Percentiles rank a stretch among this genome's conserved stretches.
phyloP scores from a whole-genome alignment of 805 yeast species.

The Candida qinlingensis region DNA sequence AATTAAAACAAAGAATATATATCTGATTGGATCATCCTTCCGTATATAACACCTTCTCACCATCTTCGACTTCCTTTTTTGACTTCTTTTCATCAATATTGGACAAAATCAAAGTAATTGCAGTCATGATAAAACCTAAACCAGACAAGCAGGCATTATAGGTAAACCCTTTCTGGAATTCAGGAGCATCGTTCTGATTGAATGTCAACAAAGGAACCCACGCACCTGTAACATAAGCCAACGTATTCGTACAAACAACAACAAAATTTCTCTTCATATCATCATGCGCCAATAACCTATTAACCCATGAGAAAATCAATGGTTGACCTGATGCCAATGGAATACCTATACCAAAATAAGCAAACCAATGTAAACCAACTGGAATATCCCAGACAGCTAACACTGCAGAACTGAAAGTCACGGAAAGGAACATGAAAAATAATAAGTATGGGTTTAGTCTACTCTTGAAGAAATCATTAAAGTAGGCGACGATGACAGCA shows the following conservation, averaged over 20 bases:
- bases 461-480: slow-evolving; percentile 34
- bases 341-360: slow-evolving; percentile 42
- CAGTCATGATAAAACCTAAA: slow-evolving; percentile 3
- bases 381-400: slow-evolving; percentile 47
- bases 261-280: slow-evolving; percentile 32
- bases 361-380: slow-evolving; percentile 42
- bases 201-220: slow-evolving; percentile 39
- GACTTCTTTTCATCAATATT: slow-evolving; percentile 2
- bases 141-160: slow-evolving; percentile 26
- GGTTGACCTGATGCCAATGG: slow-evolving; percentile 53
- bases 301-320: slow-evolving; percentile 51
- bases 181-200: slow-evolving; percentile 32
- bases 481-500: slow-evolving; percentile 31
- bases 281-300: slow-evolving; percentile 35
- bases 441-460: slow-evolving; percentile 33
- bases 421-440: slow-evolving; percentile 31
- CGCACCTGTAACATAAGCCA: slow-evolving; percentile 38
- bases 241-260: slow-evolving; percentile 36
- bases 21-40: neutral
- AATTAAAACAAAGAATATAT: no score
- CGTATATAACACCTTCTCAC: neutral
- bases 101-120: neutral
- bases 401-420: slow-evolving; percentile 38
- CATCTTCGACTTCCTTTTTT: neutral
- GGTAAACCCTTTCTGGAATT: slow-evolving; percentile 33